Evolutionary conservation across 2,329 filamentous ascomycete genomes (phyloP), one percentile per base, ranked within the genome.

Genomic region (Ramichloridium luteum): DNA sequence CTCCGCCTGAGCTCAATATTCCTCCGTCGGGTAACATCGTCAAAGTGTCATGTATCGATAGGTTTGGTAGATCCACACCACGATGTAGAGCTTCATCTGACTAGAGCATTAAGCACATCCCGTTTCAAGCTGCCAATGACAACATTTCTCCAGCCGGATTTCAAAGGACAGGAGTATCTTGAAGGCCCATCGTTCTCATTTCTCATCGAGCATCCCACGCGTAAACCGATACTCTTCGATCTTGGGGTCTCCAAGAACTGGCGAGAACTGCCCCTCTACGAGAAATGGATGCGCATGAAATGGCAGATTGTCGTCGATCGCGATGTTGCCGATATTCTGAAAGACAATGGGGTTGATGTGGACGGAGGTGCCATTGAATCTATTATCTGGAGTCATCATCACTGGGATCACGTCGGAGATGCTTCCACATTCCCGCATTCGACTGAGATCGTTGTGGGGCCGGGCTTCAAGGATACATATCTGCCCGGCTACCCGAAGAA

Each of bases 191-290:
- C 59, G 1, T 60, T 58, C 45, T 58, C 58, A 3, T 70, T 70
- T 43, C 49, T 68, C 1, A 60, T 70, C 31, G 55, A 65, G 32
- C 64, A 70, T 33, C 49, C 55, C 0, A 55, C 55, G 2, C 53
- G 52, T 4, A 54, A 57, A 25, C 55, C 53, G 13, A 43, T 64
- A 2, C 45, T 68, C 3, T 68, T 65, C 39, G 65, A 68, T 35
- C 53, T 68, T 1, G 62, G 60, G 2, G 51, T 62, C 4, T 53
- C 59, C 4, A 64, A 65, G 40, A 62, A 71, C 41, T 60, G 47
- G 40, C 41, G 61, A 12, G 60, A 60, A 10, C 44, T 61, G 6
- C 45, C 60, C 0, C 45, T 54, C 2, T 46, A 41, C 10, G 44
- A 60, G 29, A 50, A 53, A 18, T 50, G 39, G 15, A 32, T 41